phyloP scores from a whole-genome alignment of 805 yeast genomes.

The Peterozyma xylosa region DNA sequence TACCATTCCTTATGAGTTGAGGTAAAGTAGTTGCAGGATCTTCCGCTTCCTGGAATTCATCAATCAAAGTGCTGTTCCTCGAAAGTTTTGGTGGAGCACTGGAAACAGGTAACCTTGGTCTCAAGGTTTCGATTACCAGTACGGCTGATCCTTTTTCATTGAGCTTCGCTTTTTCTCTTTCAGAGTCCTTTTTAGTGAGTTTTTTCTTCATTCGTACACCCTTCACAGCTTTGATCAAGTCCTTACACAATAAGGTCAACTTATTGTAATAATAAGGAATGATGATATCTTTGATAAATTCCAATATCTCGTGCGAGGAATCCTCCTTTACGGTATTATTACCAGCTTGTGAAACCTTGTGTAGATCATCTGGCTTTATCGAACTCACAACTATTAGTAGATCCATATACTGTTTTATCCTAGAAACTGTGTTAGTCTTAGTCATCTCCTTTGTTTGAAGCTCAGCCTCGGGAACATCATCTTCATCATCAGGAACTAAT shows the following conservation, averaged over 20 bases:
- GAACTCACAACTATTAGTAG: conserved; percentile 5
- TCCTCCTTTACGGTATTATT: not conserved
- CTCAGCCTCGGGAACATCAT: not conserved
- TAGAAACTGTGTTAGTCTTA: not conserved
- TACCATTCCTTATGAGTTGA: not conserved
- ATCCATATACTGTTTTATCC: conserved; percentile 6
- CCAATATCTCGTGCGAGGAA: conserved; percentile 1
- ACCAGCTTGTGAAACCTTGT: not conserved
- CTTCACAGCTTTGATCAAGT: conserved; percentile 7
- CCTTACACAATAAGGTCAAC: conserved; percentile 3
- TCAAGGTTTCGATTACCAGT: not conserved
- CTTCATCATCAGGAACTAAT: not conserved
- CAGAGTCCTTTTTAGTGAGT: conserved; percentile 5
- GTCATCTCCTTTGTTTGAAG: conserved; percentile 1
- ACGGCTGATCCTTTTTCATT: not conserved
- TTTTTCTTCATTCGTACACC: conserved; percentile 8
- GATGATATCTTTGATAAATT: conserved; percentile 6
- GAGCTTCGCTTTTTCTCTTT: not conserved
- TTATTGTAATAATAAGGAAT: conserved; percentile 8
- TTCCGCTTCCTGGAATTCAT: not conserved
- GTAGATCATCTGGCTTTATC: not conserved
- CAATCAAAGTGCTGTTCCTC: not conserved
- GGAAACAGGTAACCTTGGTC: not conserved
- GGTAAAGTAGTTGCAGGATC: not conserved
- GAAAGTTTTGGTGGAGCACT: not conserved